These are phyloP conservation scores for Oenanthe sinensis DNA, from an alignment of 129 eudicot genomes.

Conservation along the genomic window DNA sequence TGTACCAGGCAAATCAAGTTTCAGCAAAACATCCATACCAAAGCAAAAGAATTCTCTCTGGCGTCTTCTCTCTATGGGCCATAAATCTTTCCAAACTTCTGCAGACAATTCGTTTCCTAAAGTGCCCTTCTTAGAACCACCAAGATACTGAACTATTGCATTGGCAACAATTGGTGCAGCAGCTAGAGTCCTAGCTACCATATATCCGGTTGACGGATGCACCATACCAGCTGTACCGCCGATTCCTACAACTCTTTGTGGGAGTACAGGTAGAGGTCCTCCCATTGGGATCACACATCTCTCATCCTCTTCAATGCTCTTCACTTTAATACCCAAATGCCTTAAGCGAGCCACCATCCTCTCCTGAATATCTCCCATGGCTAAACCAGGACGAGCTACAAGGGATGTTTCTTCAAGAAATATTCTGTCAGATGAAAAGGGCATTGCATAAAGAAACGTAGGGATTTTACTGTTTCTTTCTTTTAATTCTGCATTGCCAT, in stretches of 20 bases:
- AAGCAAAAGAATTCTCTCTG: slow-evolving; percentile 95
- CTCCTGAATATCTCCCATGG: slow-evolving; percentile 83
- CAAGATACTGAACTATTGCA: slow-evolving; percentile 70
- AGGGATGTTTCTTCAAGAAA: slow-evolving; percentile 97
- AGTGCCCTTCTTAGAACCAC: slow-evolving; percentile 36
- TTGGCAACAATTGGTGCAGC: slow-evolving; percentile 92
- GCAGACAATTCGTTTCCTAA: slow-evolving; percentile 55
- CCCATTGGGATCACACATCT: slow-evolving; percentile 96
- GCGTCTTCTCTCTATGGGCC: slow-evolving; percentile 92
- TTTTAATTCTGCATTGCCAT: slow-evolving; percentile 42
- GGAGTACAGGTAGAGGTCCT: slow-evolving; percentile 89
- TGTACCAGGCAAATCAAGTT: slow-evolving; percentile 87
- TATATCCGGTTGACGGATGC: slow-evolving; percentile 97
- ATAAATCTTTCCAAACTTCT: slow-evolving; percentile 74
- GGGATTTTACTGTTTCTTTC: slow-evolving; percentile 71
- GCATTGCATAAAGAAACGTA: slow-evolving; percentile 96
- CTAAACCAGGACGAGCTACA: slow-evolving; percentile 91
- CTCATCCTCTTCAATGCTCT: slow-evolving; percentile 92
- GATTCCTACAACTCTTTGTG: slow-evolving; percentile 94
- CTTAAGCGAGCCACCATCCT: slow-evolving; percentile 88
- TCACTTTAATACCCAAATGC: slow-evolving; percentile 87
- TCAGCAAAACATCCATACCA: slow-evolving; percentile 93
- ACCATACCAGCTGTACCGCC: slow-evolving; percentile 99
- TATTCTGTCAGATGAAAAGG: slow-evolving; percentile 69
- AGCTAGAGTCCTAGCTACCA: slow-evolving; percentile 98